These are phyloP conservation scores for Cymbopogon citratus DNA, from an alignment of 176 grass and related monocot genomes.

Conservation along the genomic window DNA sequence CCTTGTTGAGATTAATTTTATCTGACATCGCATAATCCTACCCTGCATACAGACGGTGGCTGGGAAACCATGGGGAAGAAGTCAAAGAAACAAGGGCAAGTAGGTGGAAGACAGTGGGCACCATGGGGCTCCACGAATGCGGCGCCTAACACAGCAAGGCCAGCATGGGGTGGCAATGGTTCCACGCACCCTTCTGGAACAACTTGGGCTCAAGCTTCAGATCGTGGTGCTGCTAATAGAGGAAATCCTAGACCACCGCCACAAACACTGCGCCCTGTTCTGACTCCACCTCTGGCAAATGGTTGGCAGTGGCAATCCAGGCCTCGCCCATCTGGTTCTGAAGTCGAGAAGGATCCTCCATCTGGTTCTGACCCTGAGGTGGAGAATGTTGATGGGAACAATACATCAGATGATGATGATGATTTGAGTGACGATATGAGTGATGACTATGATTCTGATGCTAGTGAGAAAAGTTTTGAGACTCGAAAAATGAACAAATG, in stretches of 20 bases:
- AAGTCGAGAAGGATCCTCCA: conserved; percentile 31
- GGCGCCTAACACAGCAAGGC: conserved; percentile 29
- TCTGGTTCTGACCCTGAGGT: conserved; percentile 33
- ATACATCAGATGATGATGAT: conserved; percentile 47
- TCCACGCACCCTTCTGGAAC: conserved; percentile 31
- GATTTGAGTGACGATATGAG: conserved; percentile 47
- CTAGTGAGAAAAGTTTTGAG: conserved; percentile 52
- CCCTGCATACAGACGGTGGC: conserved; percentile 27
- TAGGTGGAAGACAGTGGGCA: conserved; percentile 34
- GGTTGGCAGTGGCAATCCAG: conserved; percentile 62
- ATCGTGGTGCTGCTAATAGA: conserved; percentile 37
- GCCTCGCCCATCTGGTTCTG: conserved; percentile 32
- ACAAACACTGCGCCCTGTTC: conserved; percentile 15
- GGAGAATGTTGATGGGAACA: conserved; percentile 20
- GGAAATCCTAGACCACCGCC: conserved; percentile 34
- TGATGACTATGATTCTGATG: conserved; percentile 77
- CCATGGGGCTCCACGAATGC: conserved; percentile 14
- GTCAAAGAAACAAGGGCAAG: conserved; percentile 45
- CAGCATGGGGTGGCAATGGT: conserved; percentile 41
- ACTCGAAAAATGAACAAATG: conserved; percentile 64
- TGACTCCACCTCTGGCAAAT: conserved; percentile 40
- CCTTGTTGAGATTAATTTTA: background rate
- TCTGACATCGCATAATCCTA: conserved; percentile 15
- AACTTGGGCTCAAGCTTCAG: conserved; percentile 24
- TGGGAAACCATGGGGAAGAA: conserved; percentile 65